These are phyloP conservation scores for Xylariaceae sp. DNA, from an alignment of 2,329 filamentous ascomycete species.

Conservation along the genomic window DNA sequence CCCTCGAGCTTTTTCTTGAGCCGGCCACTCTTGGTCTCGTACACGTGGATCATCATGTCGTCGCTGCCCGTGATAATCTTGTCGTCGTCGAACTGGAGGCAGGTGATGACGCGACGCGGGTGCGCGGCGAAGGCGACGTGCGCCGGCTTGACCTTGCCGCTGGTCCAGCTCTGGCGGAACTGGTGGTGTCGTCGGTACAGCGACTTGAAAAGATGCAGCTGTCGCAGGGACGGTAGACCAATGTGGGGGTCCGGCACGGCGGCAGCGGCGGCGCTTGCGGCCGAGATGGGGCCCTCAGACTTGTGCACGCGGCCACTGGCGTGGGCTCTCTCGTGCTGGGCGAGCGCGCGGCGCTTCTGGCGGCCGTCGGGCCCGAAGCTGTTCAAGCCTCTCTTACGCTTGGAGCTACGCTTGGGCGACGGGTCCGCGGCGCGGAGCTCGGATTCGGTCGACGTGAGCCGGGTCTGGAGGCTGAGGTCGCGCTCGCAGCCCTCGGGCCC, in stretches of 20 bases:
- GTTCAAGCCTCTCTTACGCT: conserved; percentile 47
- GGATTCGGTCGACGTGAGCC: conserved; percentile 44
- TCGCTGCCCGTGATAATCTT: conserved; percentile 98
- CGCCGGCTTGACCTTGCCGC: conserved; percentile 71
- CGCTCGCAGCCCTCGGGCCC: conserved; percentile 69
- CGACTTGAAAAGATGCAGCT: conserved; percentile 91
- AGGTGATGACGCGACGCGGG: conserved; percentile 92
- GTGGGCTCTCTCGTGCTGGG: conserved; percentile 36
- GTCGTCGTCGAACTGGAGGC: conserved; percentile 93
- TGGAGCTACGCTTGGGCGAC: conserved; percentile 40
- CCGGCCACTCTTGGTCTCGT: conserved; percentile 90
- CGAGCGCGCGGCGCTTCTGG: conserved; percentile 46
- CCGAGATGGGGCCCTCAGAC: conserved; percentile 78
- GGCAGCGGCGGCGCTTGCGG: conserved; percentile 73
- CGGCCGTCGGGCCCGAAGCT: conserved; percentile 38
- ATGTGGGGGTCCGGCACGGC: conserved; percentile 77
- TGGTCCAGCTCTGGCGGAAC: conserved; percentile 89
- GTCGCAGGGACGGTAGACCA: conserved; percentile 69
- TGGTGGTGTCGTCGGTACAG: conserved; percentile 89
- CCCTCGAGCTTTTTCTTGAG: conserved; percentile 77
- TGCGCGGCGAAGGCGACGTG: conserved; percentile 97
- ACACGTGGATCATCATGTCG: conserved; percentile 95
- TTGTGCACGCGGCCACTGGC: conserved; percentile 41
- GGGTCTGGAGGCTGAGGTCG: conserved; percentile 60
- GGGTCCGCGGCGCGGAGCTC: conserved; percentile 40